These are phyloP conservation scores for Geum urbanum DNA, from an alignment of 306 rosid genomes.

Conservation along the genomic window DNA sequence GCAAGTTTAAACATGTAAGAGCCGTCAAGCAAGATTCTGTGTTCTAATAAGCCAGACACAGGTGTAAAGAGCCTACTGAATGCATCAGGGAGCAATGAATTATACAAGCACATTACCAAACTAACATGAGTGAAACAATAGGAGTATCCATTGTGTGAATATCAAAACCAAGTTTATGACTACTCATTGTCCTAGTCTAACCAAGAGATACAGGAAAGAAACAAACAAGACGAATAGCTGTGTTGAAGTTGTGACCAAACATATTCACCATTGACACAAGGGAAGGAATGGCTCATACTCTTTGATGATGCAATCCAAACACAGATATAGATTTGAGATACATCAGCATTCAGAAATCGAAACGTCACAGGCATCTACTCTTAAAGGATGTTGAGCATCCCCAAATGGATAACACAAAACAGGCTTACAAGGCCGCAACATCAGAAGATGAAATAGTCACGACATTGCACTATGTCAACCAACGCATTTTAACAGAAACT, in stretches of 20 bases:
- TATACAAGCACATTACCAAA: background rate
- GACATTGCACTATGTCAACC: background rate
- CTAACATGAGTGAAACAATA: background rate
- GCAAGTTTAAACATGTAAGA: slow-evolving; percentile 15
- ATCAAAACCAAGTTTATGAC: background rate
- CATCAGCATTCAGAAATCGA: background rate
- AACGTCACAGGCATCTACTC: background rate
- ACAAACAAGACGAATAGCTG: background rate
- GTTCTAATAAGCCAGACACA: background rate
- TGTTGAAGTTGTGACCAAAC: background rate
- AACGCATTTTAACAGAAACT: background rate
- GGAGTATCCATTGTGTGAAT: background rate
- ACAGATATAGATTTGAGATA: background rate
- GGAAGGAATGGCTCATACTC: background rate
- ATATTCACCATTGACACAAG: background rate
- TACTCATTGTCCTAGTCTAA: background rate
- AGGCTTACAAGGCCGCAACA: background rate
- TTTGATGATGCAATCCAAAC: background rate
- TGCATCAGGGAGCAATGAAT: background rate
- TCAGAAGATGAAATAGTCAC: background rate
- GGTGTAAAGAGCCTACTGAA: background rate
- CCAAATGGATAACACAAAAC: background rate
- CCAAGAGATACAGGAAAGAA: background rate
- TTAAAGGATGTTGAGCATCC: background rate
- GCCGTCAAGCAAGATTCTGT: background rate